phyloP scores from a whole-genome alignment of 495 filamentous ascomycete genomes.

The Platismatia glauca region DNA sequence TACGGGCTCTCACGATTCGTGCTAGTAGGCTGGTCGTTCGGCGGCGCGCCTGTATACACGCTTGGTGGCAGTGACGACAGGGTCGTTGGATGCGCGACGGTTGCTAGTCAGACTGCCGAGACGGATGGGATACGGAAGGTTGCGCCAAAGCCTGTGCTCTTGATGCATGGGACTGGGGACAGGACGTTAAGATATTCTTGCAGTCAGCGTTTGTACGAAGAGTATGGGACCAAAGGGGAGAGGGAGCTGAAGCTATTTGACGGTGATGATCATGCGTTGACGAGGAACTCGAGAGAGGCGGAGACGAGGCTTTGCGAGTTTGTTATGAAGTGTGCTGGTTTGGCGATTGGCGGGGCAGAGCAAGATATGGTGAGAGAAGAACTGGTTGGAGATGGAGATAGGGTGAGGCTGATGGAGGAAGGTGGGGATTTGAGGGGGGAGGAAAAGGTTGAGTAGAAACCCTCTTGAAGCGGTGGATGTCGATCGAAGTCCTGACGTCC shows the following conservation, averaged over 20 bases:
- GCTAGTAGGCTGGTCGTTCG: conserved; percentile 27
- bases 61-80: conserved; percentile 29
- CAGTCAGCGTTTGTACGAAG: conserved; percentile 31
- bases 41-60: conserved; percentile 34
- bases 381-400: neutral
- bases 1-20: conserved; percentile 29
- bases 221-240: conserved; percentile 30
- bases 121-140: conserved; percentile 26
- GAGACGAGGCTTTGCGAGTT: conserved; percentile 35
- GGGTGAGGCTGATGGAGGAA: neutral
- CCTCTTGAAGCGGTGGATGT: too few relatives aligned
- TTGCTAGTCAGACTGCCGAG: conserved; percentile 30
- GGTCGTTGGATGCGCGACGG: conserved; percentile 32
- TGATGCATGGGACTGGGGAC: conserved; percentile 36
- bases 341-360: conserved; percentile 18
- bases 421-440: neutral
- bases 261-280: conserved; percentile 36
- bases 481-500: too few relatives aligned
- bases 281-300: conserved; percentile 27
- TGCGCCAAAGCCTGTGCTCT: conserved; percentile 29
- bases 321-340: conserved; percentile 24
- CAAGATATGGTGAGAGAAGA: neutral
- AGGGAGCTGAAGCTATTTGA: conserved; percentile 35
- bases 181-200: conserved; percentile 27
- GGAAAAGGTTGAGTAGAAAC: neutral